A percentile compares a stretch with the other conserved stretches of the same genome.
These are phyloP conservation scores for Ophiostoma montium DNA, from an alignment of 2,329 filamentous ascomycete species.

Conservation along the genomic window DNA sequence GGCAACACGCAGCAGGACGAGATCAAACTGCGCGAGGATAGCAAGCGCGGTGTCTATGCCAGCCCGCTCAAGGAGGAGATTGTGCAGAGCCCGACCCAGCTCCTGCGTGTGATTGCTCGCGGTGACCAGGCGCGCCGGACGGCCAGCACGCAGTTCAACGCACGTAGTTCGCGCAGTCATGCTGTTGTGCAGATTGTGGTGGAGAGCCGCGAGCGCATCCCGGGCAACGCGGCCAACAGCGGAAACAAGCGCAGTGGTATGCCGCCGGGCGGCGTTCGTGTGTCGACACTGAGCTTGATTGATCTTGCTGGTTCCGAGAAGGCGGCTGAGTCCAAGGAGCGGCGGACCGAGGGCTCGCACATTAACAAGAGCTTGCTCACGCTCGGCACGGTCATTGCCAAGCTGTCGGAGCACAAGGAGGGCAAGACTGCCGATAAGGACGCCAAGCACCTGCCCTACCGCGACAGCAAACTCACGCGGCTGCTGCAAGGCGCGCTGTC, in stretches of 20 bases:
- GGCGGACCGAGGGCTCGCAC: conserved; percentile 85
- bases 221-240: conserved; percentile 30
- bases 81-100: conserved; percentile 90
- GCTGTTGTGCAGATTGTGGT: conserved; percentile 98
- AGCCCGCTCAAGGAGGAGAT: conserved; percentile 96
- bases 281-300: conserved; percentile 89
- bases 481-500: conserved; percentile 85
- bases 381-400: conserved; percentile 85
- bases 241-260: conserved; percentile 57
- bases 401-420: conserved; percentile 79
- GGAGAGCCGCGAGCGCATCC: conserved; percentile 78
- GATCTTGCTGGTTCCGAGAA: conserved; percentile 94
- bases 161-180: conserved; percentile 91
- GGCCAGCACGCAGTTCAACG: conserved; percentile 92
- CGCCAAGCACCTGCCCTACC: conserved; percentile 84
- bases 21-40: conserved; percentile 93
- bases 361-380: conserved; percentile 98
- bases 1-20: conserved; percentile 58
- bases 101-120: conserved; percentile 84
- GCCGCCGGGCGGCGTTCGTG: conserved; percentile 76
- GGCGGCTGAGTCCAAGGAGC: conserved; percentile 88
- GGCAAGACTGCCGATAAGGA: conserved; percentile 68
- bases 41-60: conserved; percentile 91
- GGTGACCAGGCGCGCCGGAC: conserved; percentile 84
- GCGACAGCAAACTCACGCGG: conserved; percentile 93